Base-by-base conservation (phyloP, 164 flowering plant species). In the Chloranthus sessilifolius region DNA sequence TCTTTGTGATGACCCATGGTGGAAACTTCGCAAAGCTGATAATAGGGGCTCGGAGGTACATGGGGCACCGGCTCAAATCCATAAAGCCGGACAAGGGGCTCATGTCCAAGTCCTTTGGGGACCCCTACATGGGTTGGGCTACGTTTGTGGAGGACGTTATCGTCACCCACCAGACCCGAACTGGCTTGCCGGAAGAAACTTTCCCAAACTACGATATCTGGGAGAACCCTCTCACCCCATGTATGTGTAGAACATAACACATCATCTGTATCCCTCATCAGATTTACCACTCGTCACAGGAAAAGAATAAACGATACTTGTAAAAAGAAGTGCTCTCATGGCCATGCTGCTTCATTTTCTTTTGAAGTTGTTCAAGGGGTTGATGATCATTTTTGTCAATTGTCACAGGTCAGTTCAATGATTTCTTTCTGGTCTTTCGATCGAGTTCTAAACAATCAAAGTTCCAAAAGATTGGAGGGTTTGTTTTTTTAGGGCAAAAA, bases 81-180 rank as follows among this genome's bases (percentile, higher is more conserved):
- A 88, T 88, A 58, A 92, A 92, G 52, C 99, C 97, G 1, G 99
- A 92, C 72, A 92, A 92, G 72, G 96, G 96, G 1, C 81, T 92
- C 3, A 79, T 92, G 90, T 84, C 99, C n/a, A 92, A 92, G 71
- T 92, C 96, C 3, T 84, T 92, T 48, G 99, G 99, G 43, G 99
- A 92, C 49, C 96, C 99, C 0, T 92, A 85, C 78, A 82, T 92
- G 88, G 98, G 96, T 0, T 92, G 98, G 98, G 90, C 96, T 0
- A 60, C 81, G 21, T 92, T 92, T 55, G 91, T 84, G 7, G 99
- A 92, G 55, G 99, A 92, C 45, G 99, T 88, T 1, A 67, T 81
- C 22, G 69, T 86, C 24, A 82, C 94, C 9, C 99, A 92, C 69
- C 94, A 86, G 69, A 88, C 99, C 22, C 72, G 96, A 29, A 88